A percentile compares a stretch with the other conserved stretches of the same genome.
Evolutionary conservation across 2,329 filamentous ascomycete species (phyloP).

Genomic region (Elsinoe australis): DNA sequence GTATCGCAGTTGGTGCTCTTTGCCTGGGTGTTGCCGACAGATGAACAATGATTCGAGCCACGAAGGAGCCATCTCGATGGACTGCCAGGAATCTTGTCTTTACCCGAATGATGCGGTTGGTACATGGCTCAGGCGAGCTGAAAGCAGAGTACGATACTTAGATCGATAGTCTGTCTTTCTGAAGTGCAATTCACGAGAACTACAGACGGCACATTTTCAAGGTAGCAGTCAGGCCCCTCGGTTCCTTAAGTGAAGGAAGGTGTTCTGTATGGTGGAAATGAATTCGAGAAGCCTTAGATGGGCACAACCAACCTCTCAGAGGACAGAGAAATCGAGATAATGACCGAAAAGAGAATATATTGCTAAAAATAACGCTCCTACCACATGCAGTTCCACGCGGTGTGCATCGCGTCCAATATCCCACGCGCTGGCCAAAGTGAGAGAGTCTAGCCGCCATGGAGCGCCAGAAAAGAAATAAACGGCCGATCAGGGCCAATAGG

Average conservation of each 20-base stretch:
- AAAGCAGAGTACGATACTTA: too few relatives aligned
- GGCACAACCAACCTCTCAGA: neutral
- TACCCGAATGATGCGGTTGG: too few relatives aligned
- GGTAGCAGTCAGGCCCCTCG: constrained; percentile 1
- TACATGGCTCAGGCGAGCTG: too few relatives aligned
- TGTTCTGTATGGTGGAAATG: too few relatives aligned
- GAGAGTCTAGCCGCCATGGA: constrained; percentile 11
- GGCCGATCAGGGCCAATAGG: constrained; percentile 2
- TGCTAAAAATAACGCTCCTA: constrained; percentile 1
- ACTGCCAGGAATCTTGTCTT: too few relatives aligned
- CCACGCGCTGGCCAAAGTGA: neutral
- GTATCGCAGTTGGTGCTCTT: constrained; percentile 31
- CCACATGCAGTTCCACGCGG: neutral
- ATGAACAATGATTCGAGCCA: neutral
- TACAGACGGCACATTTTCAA: neutral
- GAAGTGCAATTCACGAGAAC: neutral
- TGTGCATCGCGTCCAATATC: too few relatives aligned
- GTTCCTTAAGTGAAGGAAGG: too few relatives aligned
- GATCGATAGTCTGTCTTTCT: neutral
- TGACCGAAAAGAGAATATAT: neutral
- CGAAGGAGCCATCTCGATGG: too few relatives aligned
- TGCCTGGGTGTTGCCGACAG: constrained; percentile 14
- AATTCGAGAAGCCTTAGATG: neutral
- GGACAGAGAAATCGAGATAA: constrained; percentile 14
- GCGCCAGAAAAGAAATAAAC: constrained; percentile 13